Percentiles rank a stretch among this genome's conserved stretches.
phyloP scores from a whole-genome alignment of 2,329 filamentous ascomycete genomes.

The Alternaria burnsii region DNA sequence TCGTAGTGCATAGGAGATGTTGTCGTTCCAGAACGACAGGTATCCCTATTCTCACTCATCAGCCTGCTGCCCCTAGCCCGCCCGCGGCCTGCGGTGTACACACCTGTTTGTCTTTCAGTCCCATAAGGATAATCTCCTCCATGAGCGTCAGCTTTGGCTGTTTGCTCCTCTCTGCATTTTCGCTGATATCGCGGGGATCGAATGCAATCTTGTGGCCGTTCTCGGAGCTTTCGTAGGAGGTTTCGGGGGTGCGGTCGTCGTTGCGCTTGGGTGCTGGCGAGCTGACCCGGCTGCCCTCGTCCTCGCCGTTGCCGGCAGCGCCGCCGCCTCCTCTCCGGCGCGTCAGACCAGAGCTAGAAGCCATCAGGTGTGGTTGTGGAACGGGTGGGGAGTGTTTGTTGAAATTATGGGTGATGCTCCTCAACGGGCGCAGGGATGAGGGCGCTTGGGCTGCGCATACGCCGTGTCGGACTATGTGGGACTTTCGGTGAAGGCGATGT shows the following conservation, averaged over 20 bases:
- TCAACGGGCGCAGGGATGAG: slow-evolving; percentile 45
- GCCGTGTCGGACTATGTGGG: slow-evolving; percentile 23
- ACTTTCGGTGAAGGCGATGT: slow-evolving; percentile 23
- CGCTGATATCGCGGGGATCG: slow-evolving; percentile 95
- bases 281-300: slow-evolving; percentile 70
- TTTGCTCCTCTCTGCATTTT: slow-evolving; percentile 94
- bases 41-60: slow-evolving; percentile 72
- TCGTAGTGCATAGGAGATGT: slow-evolving; percentile 96
- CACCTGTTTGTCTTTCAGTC: slow-evolving; percentile 98
- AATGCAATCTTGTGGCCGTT: slow-evolving; percentile 99
- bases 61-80: slow-evolving; percentile 23
- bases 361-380: slow-evolving; percentile 58
- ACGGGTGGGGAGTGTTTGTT: slow-evolving; percentile 39
- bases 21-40: slow-evolving; percentile 99
- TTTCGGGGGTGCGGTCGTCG: slow-evolving; percentile 70
- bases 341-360: slow-evolving; percentile 76
- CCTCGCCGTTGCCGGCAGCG: slow-evolving; percentile 65
- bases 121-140: slow-evolving; percentile 96
- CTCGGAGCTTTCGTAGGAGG: slow-evolving; percentile 87
- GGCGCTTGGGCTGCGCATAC: slow-evolving; percentile 48
- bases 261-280: slow-evolving; percentile 71
- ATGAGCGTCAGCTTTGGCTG: slow-evolving; percentile 98
- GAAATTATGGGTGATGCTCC: slow-evolving; percentile 45
- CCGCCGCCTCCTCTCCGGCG: slow-evolving; percentile 70
- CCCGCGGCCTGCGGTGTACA: slow-evolving; percentile 37